phyloP scores from a whole-genome alignment of 768 basidiomycete genomes.

The Hygrocybe coccinea region DNA sequence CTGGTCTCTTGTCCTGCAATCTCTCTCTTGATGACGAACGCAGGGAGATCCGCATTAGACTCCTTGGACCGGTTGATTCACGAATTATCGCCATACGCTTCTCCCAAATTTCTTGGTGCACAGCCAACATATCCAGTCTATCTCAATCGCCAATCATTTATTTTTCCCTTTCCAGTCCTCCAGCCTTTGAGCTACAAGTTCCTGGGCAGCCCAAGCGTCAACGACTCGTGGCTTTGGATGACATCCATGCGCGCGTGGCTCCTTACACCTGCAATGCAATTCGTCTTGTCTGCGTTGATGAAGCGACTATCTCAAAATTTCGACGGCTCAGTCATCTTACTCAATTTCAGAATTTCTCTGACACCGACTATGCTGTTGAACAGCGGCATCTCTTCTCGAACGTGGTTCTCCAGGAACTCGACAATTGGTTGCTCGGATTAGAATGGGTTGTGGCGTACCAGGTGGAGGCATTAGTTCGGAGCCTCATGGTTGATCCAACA shows the following conservation, averaged over 20 bases:
- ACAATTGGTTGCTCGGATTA: conserved; percentile 31
- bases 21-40: conserved; percentile 41
- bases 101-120: conserved; percentile 39
- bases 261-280: conserved; percentile 51
- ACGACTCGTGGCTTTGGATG: conserved; percentile 37
- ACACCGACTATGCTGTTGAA: conserved; percentile 38
- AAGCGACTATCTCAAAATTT: conserved; percentile 35
- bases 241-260: conserved; percentile 40
- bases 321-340: conserved; percentile 35
- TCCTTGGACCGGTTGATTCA: conserved; percentile 18
- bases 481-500: conserved; percentile 41
- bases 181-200: conserved; percentile 31
- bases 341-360: conserved; percentile 32
- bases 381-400: conserved; percentile 43
- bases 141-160: conserved; percentile 35
- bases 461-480: conserved; percentile 42
- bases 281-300: conserved; percentile 43
- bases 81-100: conserved; percentile 42
- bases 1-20: conserved; percentile 12
- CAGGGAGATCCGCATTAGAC: conserved; percentile 43
- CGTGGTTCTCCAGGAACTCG: conserved; percentile 26
- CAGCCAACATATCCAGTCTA: conserved; percentile 30
- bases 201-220: conserved; percentile 21
- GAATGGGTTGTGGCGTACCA: conserved; percentile 59
- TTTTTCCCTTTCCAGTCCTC: conserved; percentile 40